These are phyloP conservation scores for Hydnum rufescens DNA, from an alignment of 768 basidiomycete genomes.

Conservation along the genomic window DNA sequence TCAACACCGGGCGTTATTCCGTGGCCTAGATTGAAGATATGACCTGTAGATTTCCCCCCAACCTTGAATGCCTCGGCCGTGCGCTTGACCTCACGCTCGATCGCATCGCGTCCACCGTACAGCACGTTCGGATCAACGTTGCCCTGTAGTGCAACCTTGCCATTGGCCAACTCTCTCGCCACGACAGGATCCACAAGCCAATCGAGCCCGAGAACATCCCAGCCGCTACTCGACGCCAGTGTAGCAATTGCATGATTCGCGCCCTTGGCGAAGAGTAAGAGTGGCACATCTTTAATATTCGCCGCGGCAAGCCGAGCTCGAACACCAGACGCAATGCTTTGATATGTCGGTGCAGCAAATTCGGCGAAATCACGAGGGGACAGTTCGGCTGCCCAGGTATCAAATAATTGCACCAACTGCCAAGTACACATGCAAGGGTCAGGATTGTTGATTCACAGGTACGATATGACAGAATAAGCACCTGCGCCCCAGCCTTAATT, in stretches of 20 bases:
- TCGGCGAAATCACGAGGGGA: constrained; percentile 67
- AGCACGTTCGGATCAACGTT: constrained; percentile 82
- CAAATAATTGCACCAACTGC: constrained; percentile 90
- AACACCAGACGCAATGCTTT: constrained; percentile 52
- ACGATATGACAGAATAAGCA: constrained; percentile 22
- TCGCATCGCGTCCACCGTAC: constrained; percentile 70
- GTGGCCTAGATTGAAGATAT: constrained; percentile 95
- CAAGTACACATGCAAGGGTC: no score
- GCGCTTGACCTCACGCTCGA: constrained; percentile 66
- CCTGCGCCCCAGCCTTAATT: constrained; percentile 91
- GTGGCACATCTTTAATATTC: constrained; percentile 40
- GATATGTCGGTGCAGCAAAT: constrained; percentile 68
- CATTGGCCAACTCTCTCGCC: constrained; percentile 41
- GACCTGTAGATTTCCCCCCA: constrained; percentile 36
- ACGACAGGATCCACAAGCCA: constrained; percentile 72
- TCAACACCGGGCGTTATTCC: constrained; percentile 93
- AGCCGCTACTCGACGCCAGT: constrained; percentile 44
- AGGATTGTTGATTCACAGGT: no score
- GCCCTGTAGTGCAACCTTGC: constrained; percentile 60
- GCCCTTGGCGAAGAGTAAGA: constrained; percentile 92
- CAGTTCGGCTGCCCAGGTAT: constrained; percentile 89
- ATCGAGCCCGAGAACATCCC: constrained; percentile 80
- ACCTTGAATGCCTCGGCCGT: constrained; percentile 63
- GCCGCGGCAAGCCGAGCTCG: constrained; percentile 34
- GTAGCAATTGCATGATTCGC: constrained; percentile 51